Conservation (phyloP, 169 alveolate genomes). For the Plasmodium ovale region DNA sequence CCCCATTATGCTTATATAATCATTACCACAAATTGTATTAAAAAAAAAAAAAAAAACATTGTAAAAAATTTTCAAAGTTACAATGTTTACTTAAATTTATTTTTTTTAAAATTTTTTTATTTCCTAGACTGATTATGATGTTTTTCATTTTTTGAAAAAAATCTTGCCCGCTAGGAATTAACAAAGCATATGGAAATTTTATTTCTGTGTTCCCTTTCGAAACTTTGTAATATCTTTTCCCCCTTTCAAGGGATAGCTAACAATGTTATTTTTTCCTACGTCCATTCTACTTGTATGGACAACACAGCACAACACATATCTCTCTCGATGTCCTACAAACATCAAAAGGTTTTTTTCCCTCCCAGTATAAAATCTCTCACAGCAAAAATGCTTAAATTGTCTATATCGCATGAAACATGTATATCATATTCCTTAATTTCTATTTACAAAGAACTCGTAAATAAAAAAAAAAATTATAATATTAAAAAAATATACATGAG, state of each 20-base stretch:
- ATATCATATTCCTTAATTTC: slow-evolving; percentile 12
- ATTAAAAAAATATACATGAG: slow-evolving; percentile 72
- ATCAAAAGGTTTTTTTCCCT: neutral
- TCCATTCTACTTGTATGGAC: no score
- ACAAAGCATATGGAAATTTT: no score
- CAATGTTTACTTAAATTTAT: slow-evolving; percentile 25
- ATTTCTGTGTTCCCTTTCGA: no score
- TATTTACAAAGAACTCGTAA: slow-evolving; percentile 67
- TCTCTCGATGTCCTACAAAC: neutral
- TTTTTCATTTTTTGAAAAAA: slow-evolving; percentile 72
- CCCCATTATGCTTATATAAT: neutral
- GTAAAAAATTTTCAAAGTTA: slow-evolving; percentile 1
- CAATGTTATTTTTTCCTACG: no score
- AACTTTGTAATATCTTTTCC: no score
- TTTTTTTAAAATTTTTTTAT: slow-evolving; percentile 59
- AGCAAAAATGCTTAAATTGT: slow-evolving; percentile 20
- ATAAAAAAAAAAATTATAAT: no score
- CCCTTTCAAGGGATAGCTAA: no score
- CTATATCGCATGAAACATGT: slow-evolving; percentile 69
- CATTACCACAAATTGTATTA: no score
- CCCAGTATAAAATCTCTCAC: no score
- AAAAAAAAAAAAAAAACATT: slow-evolving; percentile 26
- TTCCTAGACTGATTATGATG: slow-evolving; percentile 76
- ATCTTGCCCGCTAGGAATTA: slow-evolving; percentile 77
- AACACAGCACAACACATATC: no score